phyloP scores from a whole-genome alignment of 257 asterid species.

The Dorcoceras hygrometricum region DNA sequence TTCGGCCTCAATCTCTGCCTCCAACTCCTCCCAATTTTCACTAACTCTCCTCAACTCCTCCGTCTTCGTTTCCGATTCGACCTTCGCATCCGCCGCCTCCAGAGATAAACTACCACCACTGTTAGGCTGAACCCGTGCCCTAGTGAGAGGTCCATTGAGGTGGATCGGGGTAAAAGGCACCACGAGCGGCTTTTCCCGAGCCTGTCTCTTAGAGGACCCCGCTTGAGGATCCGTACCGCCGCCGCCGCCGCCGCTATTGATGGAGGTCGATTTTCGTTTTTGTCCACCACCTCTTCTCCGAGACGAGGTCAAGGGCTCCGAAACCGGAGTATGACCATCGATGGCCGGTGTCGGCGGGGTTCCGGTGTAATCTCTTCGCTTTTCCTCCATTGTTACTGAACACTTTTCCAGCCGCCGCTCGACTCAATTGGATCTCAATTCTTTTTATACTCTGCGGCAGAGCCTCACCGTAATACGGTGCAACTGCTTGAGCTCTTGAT shows the following conservation, averaged over 20 bases:
- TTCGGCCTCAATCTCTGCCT: constrained; percentile 75
- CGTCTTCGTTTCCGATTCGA: constrained; percentile 42
- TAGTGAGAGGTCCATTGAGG: constrained; percentile 85
- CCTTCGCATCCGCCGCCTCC: constrained; percentile 38
- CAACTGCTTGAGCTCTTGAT: background rate
- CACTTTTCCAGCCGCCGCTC: constrained; percentile 38
- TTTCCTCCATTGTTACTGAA: constrained; percentile 66
- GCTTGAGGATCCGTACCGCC: constrained; percentile 47
- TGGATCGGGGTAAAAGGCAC: constrained; percentile 82
- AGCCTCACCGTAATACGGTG: background rate
- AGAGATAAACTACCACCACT: constrained; percentile 42
- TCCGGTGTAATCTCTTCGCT: constrained; percentile 56
- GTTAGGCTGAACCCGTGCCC: constrained; percentile 85
- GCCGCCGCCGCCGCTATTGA: constrained; percentile 52
- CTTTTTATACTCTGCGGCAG: background rate
- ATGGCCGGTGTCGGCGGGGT: constrained; percentile 46
- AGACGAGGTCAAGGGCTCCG: constrained; percentile 51
- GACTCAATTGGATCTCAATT: background rate
- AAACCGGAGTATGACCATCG: constrained; percentile 30
- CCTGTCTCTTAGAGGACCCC: constrained; percentile 74
- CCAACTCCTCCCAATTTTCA: constrained; percentile 75
- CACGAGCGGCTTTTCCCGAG: constrained; percentile 68
- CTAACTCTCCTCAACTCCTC: constrained; percentile 43
- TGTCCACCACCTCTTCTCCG: constrained; percentile 79
- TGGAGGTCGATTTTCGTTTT: constrained; percentile 72